These are phyloP conservation scores for Penicillium nucicola DNA, from an alignment of 495 filamentous ascomycete species.

Conservation along the genomic window DNA sequence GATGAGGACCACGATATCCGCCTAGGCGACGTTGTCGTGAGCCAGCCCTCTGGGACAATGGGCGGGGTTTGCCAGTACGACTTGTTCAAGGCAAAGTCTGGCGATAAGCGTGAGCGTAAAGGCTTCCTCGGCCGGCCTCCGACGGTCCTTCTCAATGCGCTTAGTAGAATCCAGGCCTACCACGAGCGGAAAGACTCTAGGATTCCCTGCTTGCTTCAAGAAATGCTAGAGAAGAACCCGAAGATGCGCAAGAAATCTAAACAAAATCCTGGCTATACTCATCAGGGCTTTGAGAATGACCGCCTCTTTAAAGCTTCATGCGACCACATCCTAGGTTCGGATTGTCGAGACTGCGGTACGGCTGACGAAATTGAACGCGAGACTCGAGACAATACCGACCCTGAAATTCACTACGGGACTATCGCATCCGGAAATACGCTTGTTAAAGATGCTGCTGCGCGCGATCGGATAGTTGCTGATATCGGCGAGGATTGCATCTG, in stretches of 20 bases:
- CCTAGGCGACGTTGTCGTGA: too few relatives aligned
- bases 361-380: conserved; percentile 9
- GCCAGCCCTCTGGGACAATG: too few relatives aligned
- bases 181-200: too few relatives aligned
- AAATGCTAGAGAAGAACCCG: conserved; percentile 15
- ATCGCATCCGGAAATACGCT: conserved; percentile 22
- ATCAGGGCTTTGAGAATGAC: conserved; percentile 11
- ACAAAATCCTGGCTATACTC: conserved; percentile 1
- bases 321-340: not conserved
- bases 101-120: too few relatives aligned
- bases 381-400: conserved; percentile 10
- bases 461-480: conserved; percentile 6
- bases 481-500: conserved; percentile 9
- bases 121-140: too few relatives aligned
- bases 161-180: too few relatives aligned
- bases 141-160: too few relatives aligned
- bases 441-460: conserved; percentile 13
- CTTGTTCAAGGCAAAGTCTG: too few relatives aligned
- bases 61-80: too few relatives aligned
- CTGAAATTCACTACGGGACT: conserved; percentile 17
- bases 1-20: too few relatives aligned
- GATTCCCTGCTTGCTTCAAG: too few relatives aligned
- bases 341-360: conserved; percentile 10
- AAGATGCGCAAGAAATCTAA: conserved; percentile 6
- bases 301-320: conserved; percentile 7